Conservation (phyloP, 208 protist species). For the Balamuthia mandrillaris region DNA sequence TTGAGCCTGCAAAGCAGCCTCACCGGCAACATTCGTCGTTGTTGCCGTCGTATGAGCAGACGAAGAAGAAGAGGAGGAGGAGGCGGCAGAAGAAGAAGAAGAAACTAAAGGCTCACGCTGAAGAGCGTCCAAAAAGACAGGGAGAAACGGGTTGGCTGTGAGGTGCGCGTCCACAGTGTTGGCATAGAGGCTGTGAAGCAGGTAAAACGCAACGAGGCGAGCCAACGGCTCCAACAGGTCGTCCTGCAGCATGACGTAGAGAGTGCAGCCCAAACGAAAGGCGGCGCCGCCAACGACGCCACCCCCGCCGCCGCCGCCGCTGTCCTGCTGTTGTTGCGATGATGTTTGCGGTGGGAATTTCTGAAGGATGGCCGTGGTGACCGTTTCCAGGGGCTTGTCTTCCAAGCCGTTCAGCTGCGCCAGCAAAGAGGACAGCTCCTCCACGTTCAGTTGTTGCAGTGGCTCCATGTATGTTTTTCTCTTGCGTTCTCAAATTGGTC, state of each 20-base stretch:
- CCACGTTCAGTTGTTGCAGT: conserved; percentile 21
- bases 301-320: no score
- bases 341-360: conserved; percentile 13
- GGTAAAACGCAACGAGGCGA: conserved; percentile 16
- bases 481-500: no score
- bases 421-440: conserved; percentile 29
- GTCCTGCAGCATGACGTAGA: conserved; percentile 20
- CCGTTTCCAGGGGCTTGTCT: conserved; percentile 26
- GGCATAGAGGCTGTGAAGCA: conserved; percentile 12
- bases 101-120: no score
- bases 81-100: no score
- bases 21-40: no score
- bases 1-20: no score
- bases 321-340: no score
- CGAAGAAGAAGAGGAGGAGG: background rate
- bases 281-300: no score
- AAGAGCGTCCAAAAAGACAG: no score
- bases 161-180: background rate
- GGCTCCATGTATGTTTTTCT: no score
- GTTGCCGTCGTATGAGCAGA: background rate
- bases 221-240: background rate
- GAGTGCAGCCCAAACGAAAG: conserved; percentile 9
- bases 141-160: conserved; percentile 8
- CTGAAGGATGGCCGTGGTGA: background rate
- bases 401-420: background rate